A percentile compares a stretch with the other conserved stretches of the same genome.
Conservation (phyloP, 2,329 filamentous ascomycete species). For the Lasiodiplodia sp. region DNA sequence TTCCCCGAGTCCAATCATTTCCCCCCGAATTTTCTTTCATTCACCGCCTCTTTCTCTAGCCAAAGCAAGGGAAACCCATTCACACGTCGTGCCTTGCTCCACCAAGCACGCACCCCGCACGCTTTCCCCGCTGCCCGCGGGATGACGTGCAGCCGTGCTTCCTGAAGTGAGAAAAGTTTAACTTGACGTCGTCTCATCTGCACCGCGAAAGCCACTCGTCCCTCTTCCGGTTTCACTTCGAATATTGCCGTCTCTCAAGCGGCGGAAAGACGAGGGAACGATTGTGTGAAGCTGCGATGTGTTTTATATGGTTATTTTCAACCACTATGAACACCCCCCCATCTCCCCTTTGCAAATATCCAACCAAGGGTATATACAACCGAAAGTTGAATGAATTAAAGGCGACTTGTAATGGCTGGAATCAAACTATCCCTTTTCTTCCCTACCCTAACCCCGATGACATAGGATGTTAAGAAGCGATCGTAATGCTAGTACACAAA, state of each 20-base stretch:
- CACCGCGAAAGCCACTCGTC: too few relatives aligned
- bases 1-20: neutral
- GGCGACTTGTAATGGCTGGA: neutral
- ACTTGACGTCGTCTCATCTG: constrained; percentile 15
- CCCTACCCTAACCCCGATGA: neutral
- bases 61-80: constrained; percentile 1
- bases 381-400: constrained; percentile 6
- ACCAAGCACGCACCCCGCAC: neutral
- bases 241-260: neutral
- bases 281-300: neutral
- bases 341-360: neutral
- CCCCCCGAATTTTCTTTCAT: neutral
- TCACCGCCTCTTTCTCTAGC: neutral
- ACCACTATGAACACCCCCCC: neutral
- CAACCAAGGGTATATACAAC: constrained; percentile 24
- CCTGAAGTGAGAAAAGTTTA: neutral
- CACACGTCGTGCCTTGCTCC: neutral
- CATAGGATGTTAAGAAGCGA: neutral
- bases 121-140: neutral
- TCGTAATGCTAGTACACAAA: neutral
- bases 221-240: neutral
- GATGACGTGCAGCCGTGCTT: constrained; percentile 17
- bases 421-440: neutral
- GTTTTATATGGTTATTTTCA: neutral
- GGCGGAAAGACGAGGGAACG: neutral